Conservation (phyloP, 148 eudicot species). For the Camellia japonica region DNA sequence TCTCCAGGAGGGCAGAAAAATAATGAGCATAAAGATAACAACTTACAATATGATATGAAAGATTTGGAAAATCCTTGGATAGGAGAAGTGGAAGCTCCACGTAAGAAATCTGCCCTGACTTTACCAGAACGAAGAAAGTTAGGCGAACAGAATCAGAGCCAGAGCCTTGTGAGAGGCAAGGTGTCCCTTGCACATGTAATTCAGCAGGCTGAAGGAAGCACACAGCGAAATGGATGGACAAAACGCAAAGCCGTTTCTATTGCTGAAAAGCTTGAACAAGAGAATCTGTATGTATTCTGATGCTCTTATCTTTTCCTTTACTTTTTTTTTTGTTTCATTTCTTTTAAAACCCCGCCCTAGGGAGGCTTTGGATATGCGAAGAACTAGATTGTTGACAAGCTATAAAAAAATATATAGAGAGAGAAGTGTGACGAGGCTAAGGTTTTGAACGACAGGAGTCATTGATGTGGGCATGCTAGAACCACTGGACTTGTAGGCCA, state of each 20-base stretch:
- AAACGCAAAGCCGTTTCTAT: slow-evolving; percentile 85
- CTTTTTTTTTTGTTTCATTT: not conserved
- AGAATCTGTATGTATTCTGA: slow-evolving; percentile 69
- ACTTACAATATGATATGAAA: slow-evolving; percentile 27
- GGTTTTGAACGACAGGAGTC: not conserved
- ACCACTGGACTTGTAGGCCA: not conserved
- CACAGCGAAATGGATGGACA: slow-evolving; percentile 74
- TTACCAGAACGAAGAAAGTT: slow-evolving; percentile 35
- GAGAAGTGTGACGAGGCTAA: not conserved
- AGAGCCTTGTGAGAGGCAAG: slow-evolving; percentile 72
- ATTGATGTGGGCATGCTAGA: slow-evolving; percentile 3
- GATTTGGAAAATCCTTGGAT: slow-evolving; percentile 23
- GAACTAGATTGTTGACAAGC: not conserved
- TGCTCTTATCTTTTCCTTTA: not conserved
- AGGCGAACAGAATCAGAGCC: slow-evolving; percentile 42
- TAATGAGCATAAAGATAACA: slow-evolving; percentile 20
- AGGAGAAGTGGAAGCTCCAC: slow-evolving; percentile 26
- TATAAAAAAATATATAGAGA: not conserved
- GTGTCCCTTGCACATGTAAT: slow-evolving; percentile 93
- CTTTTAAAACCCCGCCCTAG: not conserved
- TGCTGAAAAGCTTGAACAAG: slow-evolving; percentile 96
- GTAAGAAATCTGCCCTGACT: slow-evolving; percentile 27
- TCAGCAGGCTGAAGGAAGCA: slow-evolving; percentile 78
- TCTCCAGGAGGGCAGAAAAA: slow-evolving; percentile 42
- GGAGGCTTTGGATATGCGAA: not conserved